Conservation (phyloP, 441 rosid genomes). For the Dalechampia spathulata region DNA sequence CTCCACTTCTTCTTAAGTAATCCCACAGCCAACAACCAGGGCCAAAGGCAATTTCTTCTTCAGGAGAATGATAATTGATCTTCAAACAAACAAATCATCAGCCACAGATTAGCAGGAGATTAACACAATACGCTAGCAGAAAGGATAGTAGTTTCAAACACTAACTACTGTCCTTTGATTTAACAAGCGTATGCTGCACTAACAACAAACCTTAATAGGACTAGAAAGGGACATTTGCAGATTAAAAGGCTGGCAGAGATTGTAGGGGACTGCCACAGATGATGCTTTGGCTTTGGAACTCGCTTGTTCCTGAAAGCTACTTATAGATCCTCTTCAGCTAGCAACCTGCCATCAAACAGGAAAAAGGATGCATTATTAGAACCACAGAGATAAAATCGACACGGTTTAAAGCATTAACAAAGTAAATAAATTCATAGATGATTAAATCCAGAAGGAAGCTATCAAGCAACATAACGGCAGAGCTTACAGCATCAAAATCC, state of each 20-base stretch:
- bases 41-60: slow-evolving; percentile 97
- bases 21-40: slow-evolving; percentile 99
- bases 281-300: slow-evolving; percentile 64
- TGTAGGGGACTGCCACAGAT: slow-evolving; percentile 60
- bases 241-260: slow-evolving; percentile 65
- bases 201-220: not conserved
- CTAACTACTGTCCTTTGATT: not conserved
- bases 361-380: slow-evolving; percentile 11
- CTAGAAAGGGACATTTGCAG: slow-evolving; percentile 28
- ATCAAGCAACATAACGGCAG: slow-evolving; percentile 2
- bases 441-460: not conserved
- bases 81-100: slow-evolving; percentile 22
- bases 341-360: slow-evolving; percentile 55
- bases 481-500: slow-evolving; percentile 82
- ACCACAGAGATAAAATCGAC: not conserved
- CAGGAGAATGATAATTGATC: slow-evolving; percentile 83
- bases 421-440: not conserved
- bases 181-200: not conserved
- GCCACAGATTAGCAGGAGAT: not conserved
- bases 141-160: not conserved
- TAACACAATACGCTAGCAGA: not conserved
- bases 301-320: slow-evolving; percentile 98
- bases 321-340: slow-evolving; percentile 86
- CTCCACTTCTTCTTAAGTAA: slow-evolving; percentile 94
- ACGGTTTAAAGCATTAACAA: not conserved